phyloP scores from a whole-genome alignment of 2,329 filamentous ascomycete species.

The Verticillium zaregamsianum region DNA sequence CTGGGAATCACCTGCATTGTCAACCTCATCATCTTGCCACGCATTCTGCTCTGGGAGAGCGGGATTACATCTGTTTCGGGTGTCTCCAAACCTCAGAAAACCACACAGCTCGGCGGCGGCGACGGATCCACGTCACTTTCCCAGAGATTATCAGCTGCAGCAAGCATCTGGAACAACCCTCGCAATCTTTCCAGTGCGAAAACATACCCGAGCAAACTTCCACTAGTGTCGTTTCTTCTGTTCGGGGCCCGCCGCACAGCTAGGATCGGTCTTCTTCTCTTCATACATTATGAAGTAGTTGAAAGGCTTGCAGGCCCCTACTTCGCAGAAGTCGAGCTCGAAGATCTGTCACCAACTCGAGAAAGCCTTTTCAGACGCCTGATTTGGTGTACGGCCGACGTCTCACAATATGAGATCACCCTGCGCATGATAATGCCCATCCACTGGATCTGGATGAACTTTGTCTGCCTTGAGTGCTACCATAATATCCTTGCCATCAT shows the following conservation, averaged over 20 bases:
- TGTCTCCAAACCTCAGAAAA: background rate
- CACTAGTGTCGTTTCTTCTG: background rate
- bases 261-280: background rate
- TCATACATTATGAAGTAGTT: background rate
- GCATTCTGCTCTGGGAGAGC: background rate
- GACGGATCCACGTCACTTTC: background rate
- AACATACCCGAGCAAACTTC: background rate
- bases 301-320: background rate
- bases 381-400: background rate
- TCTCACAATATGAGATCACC: background rate
- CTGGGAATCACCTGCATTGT: background rate
- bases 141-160: background rate
- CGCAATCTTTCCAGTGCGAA: background rate
- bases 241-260: background rate
- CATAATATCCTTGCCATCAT: conserved; percentile 12
- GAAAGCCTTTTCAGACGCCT: background rate
- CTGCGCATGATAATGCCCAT: background rate
- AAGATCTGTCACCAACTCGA: background rate
- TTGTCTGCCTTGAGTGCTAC: background rate
- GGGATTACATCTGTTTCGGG: background rate
- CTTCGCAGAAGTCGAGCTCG: background rate
- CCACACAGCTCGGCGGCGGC: background rate
- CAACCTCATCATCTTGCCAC: background rate
- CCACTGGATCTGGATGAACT: background rate
- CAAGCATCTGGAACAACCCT: background rate